These are phyloP conservation scores for Melampsora larici-populina DNA, from an alignment of 1,284 basidiomycete genomes.

Conservation along the genomic window DNA sequence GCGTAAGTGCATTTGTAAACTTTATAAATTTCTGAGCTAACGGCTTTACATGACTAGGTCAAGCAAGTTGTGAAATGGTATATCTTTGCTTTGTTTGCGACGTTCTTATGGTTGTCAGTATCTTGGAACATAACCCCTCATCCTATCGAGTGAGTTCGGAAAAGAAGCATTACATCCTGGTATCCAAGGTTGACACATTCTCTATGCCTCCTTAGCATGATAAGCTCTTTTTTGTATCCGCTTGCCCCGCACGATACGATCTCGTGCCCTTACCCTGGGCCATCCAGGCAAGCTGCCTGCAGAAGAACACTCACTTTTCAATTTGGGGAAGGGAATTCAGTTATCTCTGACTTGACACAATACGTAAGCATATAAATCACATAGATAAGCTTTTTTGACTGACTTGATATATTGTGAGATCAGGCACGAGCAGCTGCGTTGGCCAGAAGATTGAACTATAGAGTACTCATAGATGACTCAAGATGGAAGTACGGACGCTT, in stretches of 20 bases:
- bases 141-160: not conserved
- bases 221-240: not conserved
- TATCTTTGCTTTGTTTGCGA: not conserved
- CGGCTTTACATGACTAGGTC: not conserved
- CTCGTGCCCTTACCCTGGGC: not conserved
- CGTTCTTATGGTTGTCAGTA: not conserved
- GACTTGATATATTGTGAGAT: not conserved
- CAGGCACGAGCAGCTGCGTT: not conserved
- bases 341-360: slow-evolving; percentile 4
- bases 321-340: not conserved
- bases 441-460: not conserved
- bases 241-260: not conserved
- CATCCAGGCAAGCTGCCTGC: not conserved
- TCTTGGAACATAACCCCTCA: not conserved
- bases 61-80: slow-evolving; percentile 5
- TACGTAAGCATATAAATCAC: not conserved
- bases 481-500: not conserved
- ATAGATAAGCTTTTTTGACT: not conserved
- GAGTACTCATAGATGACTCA: not conserved
- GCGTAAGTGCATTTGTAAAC: not conserved
- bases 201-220: not conserved
- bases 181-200: not conserved
- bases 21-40: not conserved
- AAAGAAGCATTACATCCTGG: not conserved
- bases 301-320: not conserved